Evolutionary conservation across 2,329 filamentous ascomycete species (phyloP).

Genomic region (Cadophora luteo-olivacea): DNA sequence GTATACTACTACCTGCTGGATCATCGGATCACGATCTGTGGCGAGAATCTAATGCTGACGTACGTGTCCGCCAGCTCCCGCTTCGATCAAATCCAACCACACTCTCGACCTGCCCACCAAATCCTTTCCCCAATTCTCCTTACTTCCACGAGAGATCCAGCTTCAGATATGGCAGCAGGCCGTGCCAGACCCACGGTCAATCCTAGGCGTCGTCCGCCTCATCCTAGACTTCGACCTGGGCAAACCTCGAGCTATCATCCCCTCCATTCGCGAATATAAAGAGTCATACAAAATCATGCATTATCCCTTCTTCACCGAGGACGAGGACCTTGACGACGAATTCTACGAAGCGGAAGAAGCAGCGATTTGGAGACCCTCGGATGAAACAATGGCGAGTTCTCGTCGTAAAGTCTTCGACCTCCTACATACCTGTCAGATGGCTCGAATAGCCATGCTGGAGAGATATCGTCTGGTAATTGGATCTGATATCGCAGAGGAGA

Average conservation of each 20-base stretch:
- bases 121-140: slow-evolving; percentile 16
- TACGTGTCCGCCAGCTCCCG: not conserved
- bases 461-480: slow-evolving; percentile 7
- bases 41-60: not conserved
- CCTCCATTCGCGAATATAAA: slow-evolving; percentile 16
- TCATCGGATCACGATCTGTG: not conserved
- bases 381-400: not conserved
- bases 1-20: not conserved
- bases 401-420: slow-evolving; percentile 1
- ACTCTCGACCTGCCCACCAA: not conserved
- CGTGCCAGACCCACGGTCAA: slow-evolving; percentile 10
- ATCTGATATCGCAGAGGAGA: slow-evolving; percentile 6
- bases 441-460: not conserved
- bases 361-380: not conserved
- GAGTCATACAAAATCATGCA: not conserved
- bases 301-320: too few relatives aligned
- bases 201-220: slow-evolving; percentile 10
- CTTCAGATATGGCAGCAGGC: slow-evolving; percentile 19
- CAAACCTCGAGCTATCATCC: slow-evolving; percentile 20
- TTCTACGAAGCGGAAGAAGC: not conserved
- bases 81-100: not conserved
- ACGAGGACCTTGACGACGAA: not conserved
- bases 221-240: slow-evolving; percentile 20
- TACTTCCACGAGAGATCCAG: slow-evolving; percentile 22
- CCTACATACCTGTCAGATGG: slow-evolving; percentile 4